Evolutionary conservation across 805 yeast genomes (phyloP), one percentile per base, ranked within the genome.

Genomic region (Wickerhamiella azymoides): DNA sequence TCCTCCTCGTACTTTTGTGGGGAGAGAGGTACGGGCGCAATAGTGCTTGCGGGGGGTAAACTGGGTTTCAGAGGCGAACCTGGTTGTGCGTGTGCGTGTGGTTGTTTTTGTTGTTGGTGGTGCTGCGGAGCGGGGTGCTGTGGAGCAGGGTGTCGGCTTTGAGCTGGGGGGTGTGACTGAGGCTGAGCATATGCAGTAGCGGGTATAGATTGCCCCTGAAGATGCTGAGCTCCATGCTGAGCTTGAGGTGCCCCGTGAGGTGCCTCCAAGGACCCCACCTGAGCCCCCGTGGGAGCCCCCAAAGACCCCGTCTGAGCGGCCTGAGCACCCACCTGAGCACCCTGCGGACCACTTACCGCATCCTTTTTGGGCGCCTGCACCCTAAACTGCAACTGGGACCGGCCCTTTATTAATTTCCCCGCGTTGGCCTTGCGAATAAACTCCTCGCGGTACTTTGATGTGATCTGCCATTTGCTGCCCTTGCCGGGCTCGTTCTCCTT

Each of bases 401-500:
- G 19, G 40, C 55, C 50, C 46, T 53, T 52, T 26, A 48, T 42
- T 16, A 45, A 49, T 30, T 48, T 49, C 13, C 60, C 58, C 4
- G 59, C 52, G 49, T 75, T 76, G 65, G 88, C 78, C 66, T 86
- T 84, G 54, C 72, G 74, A 60, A 88, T 64, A 57, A 88, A 88
- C 52, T 92, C 98, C 39, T 78, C 79, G 56, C 81, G 79, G 61
- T 82, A 89, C 40, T 78, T 67, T 36, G 84, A 92, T 51, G 86
- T 77, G 49, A 92, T 88, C 65, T 86, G 93, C 99, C 99, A 92
- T 65, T 92, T 92, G 94, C 92, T 89, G 52, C 98, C 97, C 63
- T 92, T 92, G 14, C 99, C 98, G 0, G 97, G 96, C 65, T 92
- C 97, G 62, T 85, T 81, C 26, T 94, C 88, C 59, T 83, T 76